These are phyloP conservation scores for Gracilariopsis chorda DNA, from an alignment of 23 red algal genomes.

Conservation along the genomic window DNA sequence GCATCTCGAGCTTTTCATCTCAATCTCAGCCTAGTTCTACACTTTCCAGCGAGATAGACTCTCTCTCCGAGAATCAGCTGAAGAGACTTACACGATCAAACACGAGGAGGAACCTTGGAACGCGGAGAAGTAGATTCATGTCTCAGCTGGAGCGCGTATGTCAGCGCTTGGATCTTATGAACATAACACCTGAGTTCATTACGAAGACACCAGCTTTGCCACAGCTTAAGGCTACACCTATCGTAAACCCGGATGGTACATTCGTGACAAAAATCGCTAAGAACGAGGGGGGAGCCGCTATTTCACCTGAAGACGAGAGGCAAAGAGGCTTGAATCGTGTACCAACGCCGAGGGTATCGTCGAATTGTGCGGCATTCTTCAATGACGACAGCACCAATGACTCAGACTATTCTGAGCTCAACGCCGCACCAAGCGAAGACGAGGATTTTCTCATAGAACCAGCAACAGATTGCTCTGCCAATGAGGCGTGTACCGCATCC, in stretches of 20 bases:
- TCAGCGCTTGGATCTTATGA: conserved; percentile 8
- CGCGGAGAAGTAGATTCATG: not conserved
- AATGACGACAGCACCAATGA: no score
- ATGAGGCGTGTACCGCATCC: not conserved
- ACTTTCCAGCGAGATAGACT: not conserved
- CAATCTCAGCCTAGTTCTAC: not conserved
- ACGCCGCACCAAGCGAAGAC: not conserved
- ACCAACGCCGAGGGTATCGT: no score
- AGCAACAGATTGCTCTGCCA: not conserved
- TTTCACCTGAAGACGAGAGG: no score
- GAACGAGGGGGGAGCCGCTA: no score
- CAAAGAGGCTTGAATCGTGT: no score
- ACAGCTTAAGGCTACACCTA: not conserved
- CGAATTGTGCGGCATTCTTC: no score
- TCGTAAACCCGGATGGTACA: conserved; percentile 40
- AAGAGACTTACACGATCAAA: conserved; percentile 35
- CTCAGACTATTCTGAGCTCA: not conserved
- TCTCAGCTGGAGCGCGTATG: conserved; percentile 39
- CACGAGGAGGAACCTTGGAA: conserved; percentile 27
- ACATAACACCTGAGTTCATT: not conserved
- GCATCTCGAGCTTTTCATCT: no score
- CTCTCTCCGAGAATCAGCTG: conserved; percentile 23
- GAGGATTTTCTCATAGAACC: conserved; percentile 37
- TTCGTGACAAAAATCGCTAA: no score
- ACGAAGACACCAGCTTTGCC: not conserved